Evolutionary conservation across 352 stramenopile genomes (phyloP), one percentile per base, ranked within the genome.

Genomic region (Halophytophthora polymorphica): DNA sequence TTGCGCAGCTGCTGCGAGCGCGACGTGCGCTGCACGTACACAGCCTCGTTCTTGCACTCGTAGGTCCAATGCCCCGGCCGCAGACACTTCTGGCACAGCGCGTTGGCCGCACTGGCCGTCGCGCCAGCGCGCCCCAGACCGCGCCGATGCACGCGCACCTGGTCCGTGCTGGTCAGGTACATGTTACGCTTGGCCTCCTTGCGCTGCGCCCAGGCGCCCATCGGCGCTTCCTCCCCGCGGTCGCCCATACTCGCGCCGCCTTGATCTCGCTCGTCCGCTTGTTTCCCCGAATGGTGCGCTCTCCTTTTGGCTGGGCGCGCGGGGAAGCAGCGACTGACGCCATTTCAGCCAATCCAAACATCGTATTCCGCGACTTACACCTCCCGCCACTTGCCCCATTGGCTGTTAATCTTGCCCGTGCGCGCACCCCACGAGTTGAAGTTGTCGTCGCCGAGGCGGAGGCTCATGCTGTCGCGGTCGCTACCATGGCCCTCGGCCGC

Each of bases 41-140:
- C 69, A 14, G 80, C 64, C n/a, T 89, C 73, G 51, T 88, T 88
- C 67, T 90, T 89, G 76, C 84, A 94, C 55, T 94, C 84, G 64
- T 90, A 94, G 13, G 80, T 94, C 84, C 84, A 94, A 56, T 94
- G 84, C 15, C 84, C 84, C 1, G 61, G 43, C 23, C 70, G 64
- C 28, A 94, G 71, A 61, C 84, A 94, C 69, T 93, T 94, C 60
- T 94, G 84, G 61, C 84, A 94, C 71, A 83, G 71, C 42, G 75
- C 78, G 2, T 52, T 57, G 5, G 60, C 68, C 37, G 38, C 65
- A 3, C 62, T 54, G 15, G 53, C 37, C 19, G 41, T 33, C 2
- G 50, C 47, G 39, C 44, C 40, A 33, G 50, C 17, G 42, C 21
- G 25, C 10, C 48, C 53, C 21, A 78, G 36, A 2, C 66, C 57